Conservation (phyloP, 441 rosid species). For the Eutrema salsugineum region DNA sequence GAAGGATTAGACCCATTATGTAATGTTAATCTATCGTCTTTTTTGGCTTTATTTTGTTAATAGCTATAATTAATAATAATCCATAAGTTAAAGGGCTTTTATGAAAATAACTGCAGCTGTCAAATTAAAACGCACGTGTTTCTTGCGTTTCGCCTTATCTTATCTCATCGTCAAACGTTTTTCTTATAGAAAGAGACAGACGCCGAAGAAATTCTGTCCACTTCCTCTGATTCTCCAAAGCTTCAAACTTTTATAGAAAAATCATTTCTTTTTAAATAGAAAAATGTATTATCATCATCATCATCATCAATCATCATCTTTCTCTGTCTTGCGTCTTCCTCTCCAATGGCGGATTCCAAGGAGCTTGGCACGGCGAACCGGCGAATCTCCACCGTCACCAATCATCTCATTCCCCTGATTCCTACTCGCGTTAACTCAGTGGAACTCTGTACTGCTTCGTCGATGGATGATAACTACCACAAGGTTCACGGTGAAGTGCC, state of each 20-base stretch:
- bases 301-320: background rate
- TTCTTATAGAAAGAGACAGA: background rate
- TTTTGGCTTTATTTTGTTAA: no score
- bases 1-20: no score
- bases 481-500: conserved; percentile 76
- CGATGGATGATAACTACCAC: conserved; percentile 60
- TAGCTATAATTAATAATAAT: background rate
- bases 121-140: conserved; percentile 1
- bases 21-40: no score
- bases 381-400: conserved; percentile 46
- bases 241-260: background rate
- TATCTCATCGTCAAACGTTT: conserved; percentile 20
- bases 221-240: conserved; percentile 23
- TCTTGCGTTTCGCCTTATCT: conserved; percentile 23
- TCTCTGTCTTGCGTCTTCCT: conserved; percentile 2
- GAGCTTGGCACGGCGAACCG: conserved; percentile 38
- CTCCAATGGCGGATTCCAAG: conserved; percentile 36
- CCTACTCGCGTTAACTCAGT: conserved; percentile 22
- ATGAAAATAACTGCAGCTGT: background rate
- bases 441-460: conserved; percentile 34
- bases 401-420: conserved; percentile 38
- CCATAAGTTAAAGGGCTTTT: background rate
- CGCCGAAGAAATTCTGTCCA: conserved; percentile 27
- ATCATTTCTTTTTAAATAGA: background rate
- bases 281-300: background rate